Conservation (phyloP, 306 rosid species). For the Vigna radiata region DNA sequence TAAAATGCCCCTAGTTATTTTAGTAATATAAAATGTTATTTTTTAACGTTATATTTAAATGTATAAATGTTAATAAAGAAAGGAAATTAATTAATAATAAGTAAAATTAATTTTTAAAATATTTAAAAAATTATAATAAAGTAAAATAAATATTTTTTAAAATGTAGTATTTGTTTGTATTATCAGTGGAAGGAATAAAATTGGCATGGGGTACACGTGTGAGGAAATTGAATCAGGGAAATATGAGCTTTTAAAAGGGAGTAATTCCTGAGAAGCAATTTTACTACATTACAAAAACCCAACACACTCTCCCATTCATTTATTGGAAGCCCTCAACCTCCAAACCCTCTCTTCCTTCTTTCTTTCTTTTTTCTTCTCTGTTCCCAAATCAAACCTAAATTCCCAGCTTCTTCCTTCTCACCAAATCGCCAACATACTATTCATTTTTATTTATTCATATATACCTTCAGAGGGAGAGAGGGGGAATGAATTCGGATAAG, state of each 20-base stretch:
- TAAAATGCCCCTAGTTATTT: no score
- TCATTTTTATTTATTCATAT: not conserved
- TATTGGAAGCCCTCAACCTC: not conserved
- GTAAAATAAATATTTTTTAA: no score
- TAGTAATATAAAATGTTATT: no score
- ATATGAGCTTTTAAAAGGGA: not conserved
- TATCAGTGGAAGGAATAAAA: not conserved
- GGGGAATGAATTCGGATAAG: conserved; percentile 90
- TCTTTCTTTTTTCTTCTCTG: not conserved
- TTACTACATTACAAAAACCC: not conserved
- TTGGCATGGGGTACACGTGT: not conserved
- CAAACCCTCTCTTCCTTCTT: conserved; percentile 11
- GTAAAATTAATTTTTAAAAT: no score
- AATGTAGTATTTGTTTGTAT: no score
- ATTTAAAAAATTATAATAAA: no score
- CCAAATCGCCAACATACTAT: not conserved
- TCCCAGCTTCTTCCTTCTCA: not conserved
- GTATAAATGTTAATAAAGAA: no score
- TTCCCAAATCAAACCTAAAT: conserved; percentile 17
- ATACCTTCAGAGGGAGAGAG: not conserved
- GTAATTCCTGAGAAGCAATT: not conserved
- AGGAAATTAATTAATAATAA: no score
- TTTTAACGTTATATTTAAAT: no score
- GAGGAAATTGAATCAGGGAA: not conserved
- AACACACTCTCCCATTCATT: not conserved